Evolutionary conservation across 129 eudicot species (phyloP), one percentile per base, ranked within the genome.

Genomic region (Centrapalus pauciflorus): DNA sequence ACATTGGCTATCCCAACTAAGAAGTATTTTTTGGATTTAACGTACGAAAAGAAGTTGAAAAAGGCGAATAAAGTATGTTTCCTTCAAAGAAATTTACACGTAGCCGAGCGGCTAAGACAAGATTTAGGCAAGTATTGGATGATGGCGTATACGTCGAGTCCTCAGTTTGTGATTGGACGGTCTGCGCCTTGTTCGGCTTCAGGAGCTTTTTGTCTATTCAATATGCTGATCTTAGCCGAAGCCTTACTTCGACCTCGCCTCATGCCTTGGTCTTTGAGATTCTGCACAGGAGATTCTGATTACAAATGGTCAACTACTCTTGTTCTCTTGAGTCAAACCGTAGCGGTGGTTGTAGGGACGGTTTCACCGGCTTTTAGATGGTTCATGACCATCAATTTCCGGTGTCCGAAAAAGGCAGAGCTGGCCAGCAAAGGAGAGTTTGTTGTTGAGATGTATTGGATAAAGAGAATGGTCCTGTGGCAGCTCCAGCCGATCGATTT

Each of bases 281-380:
- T 81, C 33, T 81, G 87, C 48, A 26, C 0, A 0, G 87, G 85
- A 0, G 80, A 66, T 4, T 85, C 91, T 0, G 87, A 82, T 27
- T 85, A 85, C 30, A 66, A 76, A 55, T 82, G 87, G 85, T 85
- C 91, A 10, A 74, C 81, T 0, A 79, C 64, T 4, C 28, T 79
- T 27, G 80, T 82, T 13, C 65, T 85, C 10, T 29, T 65, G 3
- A 79, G 72, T 37, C 91, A 85, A 59, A 48, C 77, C 2, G 54
- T 77, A 0, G 86, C 84, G 1, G 83, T 83, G 2, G 77, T n/a
- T 11, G 51, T 81, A n/a, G 95, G 95, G 0, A 83, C 83, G 45
- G 59, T 87, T 28, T 80, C 81, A 3, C 95, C 95, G n/a, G 77
- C 89, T 21, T 79, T 58, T 45, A 73, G 95, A 62, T 87, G 89